Evolutionary conservation across 1,284 basidiomycete genomes (phyloP).

Genomic region (Leccinum cinnamomeum): DNA sequence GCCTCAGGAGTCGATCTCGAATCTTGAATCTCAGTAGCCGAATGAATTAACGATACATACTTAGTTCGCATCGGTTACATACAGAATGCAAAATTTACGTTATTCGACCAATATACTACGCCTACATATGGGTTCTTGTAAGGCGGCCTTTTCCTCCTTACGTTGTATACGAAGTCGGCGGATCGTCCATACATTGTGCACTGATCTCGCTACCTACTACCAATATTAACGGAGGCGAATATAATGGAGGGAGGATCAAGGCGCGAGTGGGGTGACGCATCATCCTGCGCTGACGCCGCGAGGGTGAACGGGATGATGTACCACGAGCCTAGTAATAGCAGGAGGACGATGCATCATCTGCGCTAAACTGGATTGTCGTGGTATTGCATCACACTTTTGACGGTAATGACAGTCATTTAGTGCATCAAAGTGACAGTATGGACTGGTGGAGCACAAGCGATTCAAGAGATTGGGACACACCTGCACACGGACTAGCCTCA

Average conservation of each 20-base stretch:
- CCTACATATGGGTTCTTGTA: not conserved
- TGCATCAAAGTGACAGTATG: not conserved
- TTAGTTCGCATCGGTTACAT: not conserved
- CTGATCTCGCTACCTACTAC: not conserved
- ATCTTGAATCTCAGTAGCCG: not conserved
- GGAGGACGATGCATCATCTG: not conserved
- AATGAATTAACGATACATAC: not conserved
- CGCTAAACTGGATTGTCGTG: not conserved
- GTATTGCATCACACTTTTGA: not conserved
- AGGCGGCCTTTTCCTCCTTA: not conserved
- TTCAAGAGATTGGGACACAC: not conserved
- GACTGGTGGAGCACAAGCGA: not conserved
- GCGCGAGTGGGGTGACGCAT: not conserved
- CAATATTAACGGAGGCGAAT: not conserved
- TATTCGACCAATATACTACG: not conserved
- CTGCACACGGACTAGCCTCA: not conserved
- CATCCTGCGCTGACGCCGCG: too few species aligned
- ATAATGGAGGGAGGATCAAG: not conserved
- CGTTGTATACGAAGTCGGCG: not conserved
- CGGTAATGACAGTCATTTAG: not conserved
- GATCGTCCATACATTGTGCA: not conserved
- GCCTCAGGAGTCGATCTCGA: not conserved
- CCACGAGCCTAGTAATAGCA: too few species aligned
- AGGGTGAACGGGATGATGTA: too few species aligned
- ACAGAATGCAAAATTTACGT: not conserved